Evolutionary conservation across 208 protist species (phyloP).

Genomic region (Leishmania braziliensis): DNA sequence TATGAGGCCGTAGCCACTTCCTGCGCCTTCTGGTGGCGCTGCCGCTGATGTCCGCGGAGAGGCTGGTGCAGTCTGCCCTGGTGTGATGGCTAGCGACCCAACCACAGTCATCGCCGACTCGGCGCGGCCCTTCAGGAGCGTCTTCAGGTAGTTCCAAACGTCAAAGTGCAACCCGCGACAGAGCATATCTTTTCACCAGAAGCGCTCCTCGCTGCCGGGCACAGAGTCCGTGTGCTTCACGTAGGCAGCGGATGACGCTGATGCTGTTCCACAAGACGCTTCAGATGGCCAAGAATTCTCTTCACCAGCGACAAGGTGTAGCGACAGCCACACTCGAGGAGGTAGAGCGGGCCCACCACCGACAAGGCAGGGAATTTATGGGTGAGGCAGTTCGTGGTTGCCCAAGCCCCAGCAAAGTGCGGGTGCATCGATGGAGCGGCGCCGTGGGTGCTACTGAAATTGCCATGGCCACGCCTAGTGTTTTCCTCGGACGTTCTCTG

Average conservation of each 20-base stretch:
- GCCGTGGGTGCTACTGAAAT: neutral
- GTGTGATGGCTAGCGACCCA: constrained; percentile 3
- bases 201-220: constrained; percentile 10
- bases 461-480: neutral
- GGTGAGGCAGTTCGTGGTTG: constrained; percentile 21
- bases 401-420: constrained; percentile 29
- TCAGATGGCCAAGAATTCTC: constrained; percentile 32
- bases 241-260: neutral
- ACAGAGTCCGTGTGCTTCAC: neutral
- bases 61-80: constrained; percentile 5
- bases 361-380: constrained; percentile 24
- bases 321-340: constrained; percentile 38
- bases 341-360: constrained; percentile 30
- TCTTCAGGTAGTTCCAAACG: constrained; percentile 25
- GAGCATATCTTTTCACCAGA: constrained; percentile 23
- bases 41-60: neutral
- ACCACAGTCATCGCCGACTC: constrained; percentile 1
- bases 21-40: neutral
- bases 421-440: constrained; percentile 1
- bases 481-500: neutral
- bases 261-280: constrained; percentile 11
- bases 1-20: constrained; percentile 21
- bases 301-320: constrained; percentile 34
- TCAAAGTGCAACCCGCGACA: constrained; percentile 23
- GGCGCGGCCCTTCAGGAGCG: constrained; percentile 15